phyloP scores from a whole-genome alignment of 352 stramenopile species.

The Phytophthora quininea region DNA sequence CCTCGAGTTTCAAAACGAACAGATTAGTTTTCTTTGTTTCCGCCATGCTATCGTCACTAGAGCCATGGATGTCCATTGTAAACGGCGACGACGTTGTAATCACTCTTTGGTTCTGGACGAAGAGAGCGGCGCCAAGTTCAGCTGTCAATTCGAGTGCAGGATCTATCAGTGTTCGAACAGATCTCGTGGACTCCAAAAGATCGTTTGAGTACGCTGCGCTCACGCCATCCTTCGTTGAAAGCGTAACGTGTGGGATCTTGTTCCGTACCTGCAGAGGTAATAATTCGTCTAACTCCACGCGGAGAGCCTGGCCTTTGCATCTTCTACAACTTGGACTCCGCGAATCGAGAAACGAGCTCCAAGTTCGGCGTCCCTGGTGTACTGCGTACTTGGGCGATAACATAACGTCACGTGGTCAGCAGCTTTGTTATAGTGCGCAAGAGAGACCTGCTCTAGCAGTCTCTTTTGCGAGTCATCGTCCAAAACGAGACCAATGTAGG shows the following conservation, averaged over 20 bases:
- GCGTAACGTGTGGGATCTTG: conserved; percentile 67
- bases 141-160: conserved; percentile 29
- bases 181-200: conserved; percentile 36
- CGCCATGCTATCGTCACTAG: neutral
- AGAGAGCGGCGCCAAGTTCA: conserved; percentile 39
- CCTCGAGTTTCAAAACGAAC: conserved; percentile 42
- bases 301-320: conserved; percentile 52
- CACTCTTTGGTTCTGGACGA: conserved; percentile 47
- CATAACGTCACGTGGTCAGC: conserved; percentile 75
- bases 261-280: conserved; percentile 51
- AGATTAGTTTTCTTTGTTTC: conserved; percentile 14
- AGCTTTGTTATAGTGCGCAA: conserved; percentile 43
- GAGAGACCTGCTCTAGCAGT: conserved; percentile 37
- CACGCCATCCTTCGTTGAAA: conserved; percentile 54
- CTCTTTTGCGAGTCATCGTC: conserved; percentile 34
- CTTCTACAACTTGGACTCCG: conserved; percentile 47
- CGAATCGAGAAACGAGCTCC: conserved; percentile 42
- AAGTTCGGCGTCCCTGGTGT: conserved; percentile 50
- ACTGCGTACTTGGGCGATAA: conserved; percentile 63
- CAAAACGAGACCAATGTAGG: conserved; percentile 67
- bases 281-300: conserved; percentile 47
- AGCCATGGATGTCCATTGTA: conserved; percentile 11
- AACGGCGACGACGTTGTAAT: conserved; percentile 44
- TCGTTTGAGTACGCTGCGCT: conserved; percentile 75
- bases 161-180: conserved; percentile 28